phyloP scores from a whole-genome alignment of 352 stramenopile genomes.

The Globisporangium abappressorium region DNA sequence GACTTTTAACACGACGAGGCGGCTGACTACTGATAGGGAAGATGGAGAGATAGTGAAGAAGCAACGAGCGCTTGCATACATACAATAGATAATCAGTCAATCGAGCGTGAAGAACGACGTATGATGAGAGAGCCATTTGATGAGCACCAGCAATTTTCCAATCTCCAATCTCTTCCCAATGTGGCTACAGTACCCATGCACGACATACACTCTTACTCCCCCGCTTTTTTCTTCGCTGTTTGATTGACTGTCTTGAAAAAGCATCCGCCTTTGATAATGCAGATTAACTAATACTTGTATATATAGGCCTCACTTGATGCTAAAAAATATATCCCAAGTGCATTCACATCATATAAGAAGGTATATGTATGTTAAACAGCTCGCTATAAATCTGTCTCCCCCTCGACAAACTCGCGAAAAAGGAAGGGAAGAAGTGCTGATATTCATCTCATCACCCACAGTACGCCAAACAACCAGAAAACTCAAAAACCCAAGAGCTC shows the following conservation, averaged over 20 bases:
- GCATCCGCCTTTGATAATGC: background rate
- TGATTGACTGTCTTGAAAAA: constrained; percentile 7
- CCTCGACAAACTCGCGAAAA: constrained; percentile 5
- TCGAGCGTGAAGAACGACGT: background rate
- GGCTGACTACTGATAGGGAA: background rate
- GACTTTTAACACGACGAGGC: constrained; percentile 59
- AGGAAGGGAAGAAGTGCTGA: background rate
- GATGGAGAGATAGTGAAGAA: background rate
- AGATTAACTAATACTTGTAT: background rate
- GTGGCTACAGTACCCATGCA: background rate
- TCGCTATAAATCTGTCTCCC: too few species aligned
- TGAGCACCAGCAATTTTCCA: background rate
- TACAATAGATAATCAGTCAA: constrained; percentile 6
- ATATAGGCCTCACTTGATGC: background rate
- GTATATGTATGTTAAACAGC: too few species aligned
- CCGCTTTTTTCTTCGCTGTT: background rate
- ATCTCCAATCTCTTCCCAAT: background rate
- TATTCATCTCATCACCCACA: background rate
- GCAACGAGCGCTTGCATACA: background rate
- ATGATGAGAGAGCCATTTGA: background rate
- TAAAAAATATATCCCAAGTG: too few species aligned
- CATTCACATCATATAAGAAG: too few species aligned
- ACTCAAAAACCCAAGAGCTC: background rate
- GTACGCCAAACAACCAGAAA: background rate
- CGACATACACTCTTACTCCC: background rate